Base-by-base conservation (phyloP, 192 early-diverging fungal genomes). In the Entomortierella parvispora region DNA sequence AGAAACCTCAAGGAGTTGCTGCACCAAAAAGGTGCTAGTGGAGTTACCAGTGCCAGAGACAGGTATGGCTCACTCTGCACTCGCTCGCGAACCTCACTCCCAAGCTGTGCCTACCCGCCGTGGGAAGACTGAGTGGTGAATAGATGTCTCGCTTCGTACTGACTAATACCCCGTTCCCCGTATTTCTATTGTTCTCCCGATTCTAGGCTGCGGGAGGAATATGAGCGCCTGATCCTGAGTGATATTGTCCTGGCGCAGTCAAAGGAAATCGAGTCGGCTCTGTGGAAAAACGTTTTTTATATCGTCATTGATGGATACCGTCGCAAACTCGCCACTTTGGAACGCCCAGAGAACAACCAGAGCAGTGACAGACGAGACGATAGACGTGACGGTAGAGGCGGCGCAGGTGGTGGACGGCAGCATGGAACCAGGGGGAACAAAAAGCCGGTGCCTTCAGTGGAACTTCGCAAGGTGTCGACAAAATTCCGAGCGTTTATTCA, bases 211-310 rank as follows among this genome's bases (percentile, higher is more conserved):
- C 64, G 82, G 33, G 82, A 84, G 25, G 76, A 62, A 23, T 84
- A 81, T 44, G 82, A 81, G 51, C 70, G 67, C 46, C 58, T 84
- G 23, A 80, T 84, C 54, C 67, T 84, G 45, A 71, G 65, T 18
- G 79, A 84, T 26, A 71, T 70, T 70, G 74, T 80, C 25, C 80
- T 79, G 20, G 78, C 83, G 26, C 79, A 82, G 37, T 68, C 79
- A 6, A 85, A 81, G 68, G 84, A 85, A 31, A 68, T 85, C 43
- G 81, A 85, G 47, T 68, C 66, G 18, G 71, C 64, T 10, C 37
- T 85, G 34, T 85, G 84, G 84, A 85, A 85, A 47, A 71, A 81
- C 40, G 84, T 85, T 28, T 83, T 81, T 43, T 85, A 85, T 50
- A 83, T 78, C 12, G 80, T 81, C 33, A 85, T 85, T 54, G 84